These are phyloP conservation scores for Cladosporium austrohemisphaericum DNA, from an alignment of 2,329 filamentous ascomycete species.

Conservation along the genomic window DNA sequence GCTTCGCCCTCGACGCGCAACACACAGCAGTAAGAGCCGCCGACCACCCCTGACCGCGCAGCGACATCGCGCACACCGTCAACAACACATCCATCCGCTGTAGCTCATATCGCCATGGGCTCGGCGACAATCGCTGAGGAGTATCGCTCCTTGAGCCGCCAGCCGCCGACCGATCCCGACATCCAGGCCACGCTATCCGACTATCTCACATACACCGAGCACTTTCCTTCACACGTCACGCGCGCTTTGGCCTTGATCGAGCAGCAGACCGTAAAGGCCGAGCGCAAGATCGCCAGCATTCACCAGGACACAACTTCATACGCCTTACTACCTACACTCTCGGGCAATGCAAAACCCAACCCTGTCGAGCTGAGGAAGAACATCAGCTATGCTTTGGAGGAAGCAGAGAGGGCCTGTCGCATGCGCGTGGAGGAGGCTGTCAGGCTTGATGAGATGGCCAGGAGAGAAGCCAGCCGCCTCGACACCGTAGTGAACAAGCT, in stretches of 20 bases:
- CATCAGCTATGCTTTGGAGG: slow-evolving; percentile 51
- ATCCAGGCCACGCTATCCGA: slow-evolving; percentile 64
- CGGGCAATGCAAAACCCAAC: slow-evolving; percentile 48
- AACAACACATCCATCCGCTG: not conserved
- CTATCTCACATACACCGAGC: slow-evolving; percentile 67
- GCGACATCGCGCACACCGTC: not conserved
- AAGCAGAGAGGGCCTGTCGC: slow-evolving; percentile 29
- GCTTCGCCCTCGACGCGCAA: not conserved
- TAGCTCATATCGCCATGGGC: slow-evolving; percentile 17
- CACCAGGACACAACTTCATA: slow-evolving; percentile 49
- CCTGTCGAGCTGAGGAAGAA: slow-evolving; percentile 50
- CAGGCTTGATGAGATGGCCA: slow-evolving; percentile 33
- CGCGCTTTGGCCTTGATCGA: slow-evolving; percentile 61
- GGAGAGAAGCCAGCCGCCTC: slow-evolving; percentile 48
- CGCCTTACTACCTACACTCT: slow-evolving; percentile 49
- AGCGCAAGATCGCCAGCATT: slow-evolving; percentile 41
- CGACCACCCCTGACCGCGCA: not conserved
- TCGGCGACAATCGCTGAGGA: slow-evolving; percentile 24
- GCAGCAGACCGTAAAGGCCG: slow-evolving; percentile 46
- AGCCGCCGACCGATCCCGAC: slow-evolving; percentile 52
- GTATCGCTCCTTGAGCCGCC: slow-evolving; percentile 32
- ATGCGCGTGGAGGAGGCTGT: slow-evolving; percentile 35
- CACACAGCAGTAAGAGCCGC: not conserved
- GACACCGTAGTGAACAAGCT: slow-evolving; percentile 60
- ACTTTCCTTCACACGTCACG: slow-evolving; percentile 61